A percentile compares a stretch with the other conserved stretches of the same genome.
Conservation (phyloP, 2,329 filamentous ascomycete genomes). For the Aspergillus clavatus region DNA sequence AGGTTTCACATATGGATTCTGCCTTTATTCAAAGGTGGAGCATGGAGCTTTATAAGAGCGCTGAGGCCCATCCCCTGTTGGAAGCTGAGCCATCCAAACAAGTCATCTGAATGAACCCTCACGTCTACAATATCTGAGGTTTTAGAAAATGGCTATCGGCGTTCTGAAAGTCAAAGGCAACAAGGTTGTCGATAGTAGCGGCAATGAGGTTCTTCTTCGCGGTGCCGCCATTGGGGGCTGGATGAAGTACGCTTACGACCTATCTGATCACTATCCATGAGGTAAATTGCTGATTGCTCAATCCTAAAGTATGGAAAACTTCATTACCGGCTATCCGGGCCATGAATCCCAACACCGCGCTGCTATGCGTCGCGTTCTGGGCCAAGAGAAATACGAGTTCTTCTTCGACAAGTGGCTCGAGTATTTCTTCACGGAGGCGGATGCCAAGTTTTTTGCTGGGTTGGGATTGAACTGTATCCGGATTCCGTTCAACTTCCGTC, state of each 20-base stretch:
- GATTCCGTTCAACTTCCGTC: conserved; percentile 57
- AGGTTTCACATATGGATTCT: neutral
- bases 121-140: no score
- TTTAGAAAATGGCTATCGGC: conserved; percentile 29
- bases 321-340: conserved; percentile 59
- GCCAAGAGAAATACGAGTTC: conserved; percentile 54
- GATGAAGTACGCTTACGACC: conserved; percentile 34
- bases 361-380: conserved; percentile 51
- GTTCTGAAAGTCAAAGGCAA: conserved; percentile 42
- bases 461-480: conserved; percentile 56
- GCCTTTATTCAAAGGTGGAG: neutral
- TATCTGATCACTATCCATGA: neutral
- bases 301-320: conserved; percentile 51
- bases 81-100: neutral
- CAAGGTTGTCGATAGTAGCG: conserved; percentile 44
- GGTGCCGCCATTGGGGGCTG: conserved; percentile 46
- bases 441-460: conserved; percentile 55
- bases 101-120: no score
- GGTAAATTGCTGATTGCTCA: conserved; percentile 15
- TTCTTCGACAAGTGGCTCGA: conserved; percentile 56
- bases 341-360: conserved; percentile 54
- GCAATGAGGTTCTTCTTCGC: conserved; percentile 45
- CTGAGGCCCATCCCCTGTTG: neutral
- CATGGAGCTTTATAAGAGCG: neutral
- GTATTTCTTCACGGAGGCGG: conserved; percentile 56